A percentile compares a stretch with the other conserved stretches of the same genome.
These are phyloP conservation scores for Rutidosis leptorrhynchoides DNA, from an alignment of 129 eudicot genomes.

Conservation along the genomic window DNA sequence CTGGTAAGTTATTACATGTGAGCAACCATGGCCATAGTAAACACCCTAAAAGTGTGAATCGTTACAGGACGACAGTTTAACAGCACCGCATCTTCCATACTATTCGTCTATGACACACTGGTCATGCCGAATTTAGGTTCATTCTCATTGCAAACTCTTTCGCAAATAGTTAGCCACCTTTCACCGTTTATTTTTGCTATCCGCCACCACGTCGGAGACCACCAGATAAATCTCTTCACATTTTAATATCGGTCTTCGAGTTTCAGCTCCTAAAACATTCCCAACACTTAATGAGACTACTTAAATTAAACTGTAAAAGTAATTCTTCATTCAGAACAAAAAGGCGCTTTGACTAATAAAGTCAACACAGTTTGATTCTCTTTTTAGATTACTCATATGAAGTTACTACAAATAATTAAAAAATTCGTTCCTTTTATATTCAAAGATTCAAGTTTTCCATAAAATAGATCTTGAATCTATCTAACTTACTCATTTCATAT, in stretches of 20 bases:
- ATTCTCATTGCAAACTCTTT: constrained; percentile 6
- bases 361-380: constrained; percentile 11
- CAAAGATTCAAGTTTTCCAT: not conserved
- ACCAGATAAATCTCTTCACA: constrained; percentile 67
- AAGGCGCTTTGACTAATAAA: constrained; percentile 11
- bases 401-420: not conserved
- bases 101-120: constrained; percentile 82
- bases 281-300: constrained; percentile 94
- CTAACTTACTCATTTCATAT: constrained; percentile 2
- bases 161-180: constrained; percentile 25
- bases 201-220: constrained; percentile 30
- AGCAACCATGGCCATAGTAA: constrained; percentile 96
- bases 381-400: not conserved
- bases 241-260: constrained; percentile 67
- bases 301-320: constrained; percentile 68
- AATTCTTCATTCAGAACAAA: constrained; percentile 10
- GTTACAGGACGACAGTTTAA: constrained; percentile 48
- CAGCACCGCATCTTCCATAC: constrained; percentile 98
- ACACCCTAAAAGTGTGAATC: constrained; percentile 67
- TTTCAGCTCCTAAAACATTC: constrained; percentile 93
- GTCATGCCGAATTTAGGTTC: constrained; percentile 67
- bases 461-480: not conserved
- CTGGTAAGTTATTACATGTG: constrained; percentile 54
- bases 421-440: not conserved
- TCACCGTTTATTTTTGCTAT: constrained; percentile 34